phyloP scores from a whole-genome alignment of 2,329 filamentous ascomycete species.

The Claviceps sp. region DNA sequence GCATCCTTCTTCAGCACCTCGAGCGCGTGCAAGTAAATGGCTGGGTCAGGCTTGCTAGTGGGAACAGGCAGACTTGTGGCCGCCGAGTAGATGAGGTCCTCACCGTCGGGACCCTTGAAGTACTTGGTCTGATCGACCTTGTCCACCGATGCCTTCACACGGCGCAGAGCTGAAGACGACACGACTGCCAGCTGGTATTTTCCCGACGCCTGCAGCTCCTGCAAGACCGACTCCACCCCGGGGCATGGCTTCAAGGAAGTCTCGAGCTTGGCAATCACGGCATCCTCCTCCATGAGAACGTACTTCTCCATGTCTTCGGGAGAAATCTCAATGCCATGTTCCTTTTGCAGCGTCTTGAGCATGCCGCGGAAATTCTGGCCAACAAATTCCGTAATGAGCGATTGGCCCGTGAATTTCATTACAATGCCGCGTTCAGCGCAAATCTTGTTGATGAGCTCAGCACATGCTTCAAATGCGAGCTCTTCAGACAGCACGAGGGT shows the following conservation, averaged over 20 bases:
- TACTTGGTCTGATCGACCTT: constrained; percentile 70
- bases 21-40: constrained; percentile 71
- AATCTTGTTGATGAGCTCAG: constrained; percentile 78
- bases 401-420: constrained; percentile 61
- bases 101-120: constrained; percentile 38
- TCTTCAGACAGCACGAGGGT: constrained; percentile 86
- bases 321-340: constrained; percentile 58
- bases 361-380: constrained; percentile 93
- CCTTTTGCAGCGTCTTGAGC: constrained; percentile 62
- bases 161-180: constrained; percentile 63
- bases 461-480: constrained; percentile 82
- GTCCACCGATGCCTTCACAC: constrained; percentile 64
- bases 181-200: constrained; percentile 70
- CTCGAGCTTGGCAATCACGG: constrained; percentile 69
- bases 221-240: constrained; percentile 55
- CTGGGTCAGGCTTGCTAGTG: constrained; percentile 84
- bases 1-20: constrained; percentile 58
- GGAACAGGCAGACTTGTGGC: constrained; percentile 64
- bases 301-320: constrained; percentile 58
- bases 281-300: constrained; percentile 65
- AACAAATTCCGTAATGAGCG: constrained; percentile 75
- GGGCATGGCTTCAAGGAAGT: constrained; percentile 53
- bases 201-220: constrained; percentile 43
- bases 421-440: constrained; percentile 50
- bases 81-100: constrained; percentile 65